These are phyloP conservation scores for Draba incana DNA, from an alignment of 345 rosid genomes.

Conservation along the genomic window DNA sequence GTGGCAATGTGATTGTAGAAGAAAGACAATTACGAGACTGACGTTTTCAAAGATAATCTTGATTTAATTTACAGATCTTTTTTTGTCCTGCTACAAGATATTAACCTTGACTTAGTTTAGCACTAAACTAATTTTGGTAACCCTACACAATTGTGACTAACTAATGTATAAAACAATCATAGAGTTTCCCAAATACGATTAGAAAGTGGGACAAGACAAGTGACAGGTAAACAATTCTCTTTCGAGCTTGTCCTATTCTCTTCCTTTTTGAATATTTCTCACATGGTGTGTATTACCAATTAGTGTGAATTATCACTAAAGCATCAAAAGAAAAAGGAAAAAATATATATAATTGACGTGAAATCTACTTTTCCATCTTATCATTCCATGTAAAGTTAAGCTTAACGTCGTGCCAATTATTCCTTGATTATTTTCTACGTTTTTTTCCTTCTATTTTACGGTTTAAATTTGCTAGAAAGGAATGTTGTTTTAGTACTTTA, in stretches of 20 bases:
- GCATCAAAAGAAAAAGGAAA: slow-evolving; percentile 21
- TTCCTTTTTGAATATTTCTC: slow-evolving; percentile 36
- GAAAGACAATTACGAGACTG: slow-evolving; percentile 12
- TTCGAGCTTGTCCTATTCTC: slow-evolving; percentile 53
- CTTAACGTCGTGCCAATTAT: slow-evolving; percentile 35
- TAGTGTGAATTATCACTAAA: slow-evolving; percentile 41
- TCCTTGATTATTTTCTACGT: slow-evolving; percentile 29
- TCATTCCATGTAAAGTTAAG: slow-evolving; percentile 37
- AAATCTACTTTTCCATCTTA: slow-evolving; percentile 30
- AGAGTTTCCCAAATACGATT: slow-evolving; percentile 27
- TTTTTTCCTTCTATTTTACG: not conserved
- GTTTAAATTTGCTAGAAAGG: slow-evolving; percentile 12
- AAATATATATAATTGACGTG: slow-evolving; percentile 31
- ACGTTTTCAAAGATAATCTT: slow-evolving; percentile 17
- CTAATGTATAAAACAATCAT: slow-evolving; percentile 11
- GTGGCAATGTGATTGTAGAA: slow-evolving; percentile 9
- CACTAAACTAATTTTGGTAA: slow-evolving; percentile 14
- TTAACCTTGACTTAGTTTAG: slow-evolving; percentile 33
- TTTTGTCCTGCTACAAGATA: slow-evolving; percentile 10
- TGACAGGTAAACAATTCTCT: slow-evolving; percentile 47
- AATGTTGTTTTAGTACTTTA: not conserved
- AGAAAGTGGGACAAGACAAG: slow-evolving; percentile 40
- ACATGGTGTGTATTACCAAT: slow-evolving; percentile 43
- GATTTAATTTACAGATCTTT: not conserved
- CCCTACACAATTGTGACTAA: slow-evolving; percentile 3